Percentiles rank a stretch among this genome's conserved stretches.
These are phyloP conservation scores for Effrenium voratum DNA, from an alignment of 73 alveolate species.

Conservation along the genomic window DNA sequence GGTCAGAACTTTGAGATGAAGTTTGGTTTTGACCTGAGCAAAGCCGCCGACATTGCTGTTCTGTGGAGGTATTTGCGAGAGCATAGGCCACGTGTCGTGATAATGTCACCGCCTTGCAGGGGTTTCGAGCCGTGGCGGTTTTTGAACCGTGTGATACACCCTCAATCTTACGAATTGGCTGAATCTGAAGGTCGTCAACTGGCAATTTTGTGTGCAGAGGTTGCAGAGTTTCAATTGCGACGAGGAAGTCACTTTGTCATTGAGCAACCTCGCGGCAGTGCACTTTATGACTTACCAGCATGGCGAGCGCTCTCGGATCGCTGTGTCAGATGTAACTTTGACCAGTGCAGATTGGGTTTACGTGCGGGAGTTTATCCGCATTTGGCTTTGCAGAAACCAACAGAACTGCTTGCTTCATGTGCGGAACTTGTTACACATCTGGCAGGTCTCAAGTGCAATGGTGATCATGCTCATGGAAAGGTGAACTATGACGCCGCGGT, in stretches of 20 bases:
- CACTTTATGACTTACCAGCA: background rate
- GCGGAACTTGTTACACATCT: background rate
- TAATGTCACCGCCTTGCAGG: conserved; percentile 46
- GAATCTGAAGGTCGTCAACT: background rate
- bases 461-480: background rate
- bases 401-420: background rate
- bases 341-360: conserved; percentile 21
- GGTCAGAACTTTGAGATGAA: background rate
- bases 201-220: background rate
- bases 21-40: background rate
- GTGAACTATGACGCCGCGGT: background rate
- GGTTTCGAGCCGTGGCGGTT: background rate
- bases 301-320: background rate
- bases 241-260: background rate
- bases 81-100: background rate
- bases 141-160: background rate
- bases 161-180: background rate
- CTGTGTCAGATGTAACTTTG: background rate
- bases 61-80: background rate
- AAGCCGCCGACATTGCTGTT: background rate
- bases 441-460: background rate
- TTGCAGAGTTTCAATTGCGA: background rate
- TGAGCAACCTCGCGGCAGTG: conserved; percentile 35
- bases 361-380: background rate
- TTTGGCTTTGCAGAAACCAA: background rate